Conservation (phyloP, 345 rosid species). For the Populus euphratica region DNA sequence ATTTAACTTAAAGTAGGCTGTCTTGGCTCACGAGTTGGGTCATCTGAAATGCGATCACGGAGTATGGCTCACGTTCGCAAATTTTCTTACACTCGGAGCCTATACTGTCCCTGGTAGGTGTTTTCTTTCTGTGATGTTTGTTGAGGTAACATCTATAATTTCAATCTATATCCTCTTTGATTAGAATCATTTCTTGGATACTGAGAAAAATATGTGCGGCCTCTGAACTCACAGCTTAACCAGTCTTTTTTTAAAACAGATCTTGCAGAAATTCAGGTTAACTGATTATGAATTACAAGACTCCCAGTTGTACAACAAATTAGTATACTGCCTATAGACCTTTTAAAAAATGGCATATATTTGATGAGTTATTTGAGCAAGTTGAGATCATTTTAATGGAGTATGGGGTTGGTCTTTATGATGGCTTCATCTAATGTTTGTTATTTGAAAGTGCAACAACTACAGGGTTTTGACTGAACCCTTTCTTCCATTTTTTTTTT, state of each 20-base stretch:
- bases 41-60: slow-evolving; percentile 97
- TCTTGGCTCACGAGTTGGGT: slow-evolving; percentile 94
- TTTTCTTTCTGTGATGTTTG: slow-evolving; percentile 11
- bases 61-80: slow-evolving; percentile 96
- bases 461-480: neutral
- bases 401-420: neutral
- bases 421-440: neutral
- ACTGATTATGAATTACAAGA: neutral
- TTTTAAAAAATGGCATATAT: neutral
- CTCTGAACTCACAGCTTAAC: neutral
- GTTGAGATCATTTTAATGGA: neutral
- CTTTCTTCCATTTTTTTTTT: neutral
- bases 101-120: slow-evolving; percentile 80
- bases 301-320: neutral
- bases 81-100: slow-evolving; percentile 90
- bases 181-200: neutral
- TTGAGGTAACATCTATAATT: neutral
- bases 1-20: slow-evolving; percentile 53
- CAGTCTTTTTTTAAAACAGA: no score
- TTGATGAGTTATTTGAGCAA: neutral
- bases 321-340: neutral
- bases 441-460: neutral
- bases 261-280: neutral
- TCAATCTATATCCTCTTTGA: neutral
- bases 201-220: neutral